Percentiles rank a stretch among this genome's conserved stretches.
Evolutionary conservation across 1,139 yeast genomes (phyloP).

Genomic region (Lodderomyces oxycetoniae): DNA sequence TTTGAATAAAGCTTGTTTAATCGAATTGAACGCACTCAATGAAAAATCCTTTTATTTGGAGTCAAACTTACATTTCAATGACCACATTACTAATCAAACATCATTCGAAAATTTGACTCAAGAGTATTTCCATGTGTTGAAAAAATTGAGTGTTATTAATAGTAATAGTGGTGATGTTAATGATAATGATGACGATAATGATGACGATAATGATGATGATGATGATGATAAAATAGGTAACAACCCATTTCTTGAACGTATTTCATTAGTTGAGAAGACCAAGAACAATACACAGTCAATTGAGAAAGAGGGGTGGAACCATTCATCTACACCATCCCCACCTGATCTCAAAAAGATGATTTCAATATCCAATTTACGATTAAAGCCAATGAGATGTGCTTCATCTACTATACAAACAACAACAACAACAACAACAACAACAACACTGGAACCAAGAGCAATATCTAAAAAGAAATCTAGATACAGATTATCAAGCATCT

Average conservation of each 20-base stretch:
- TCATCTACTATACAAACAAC: constrained; percentile 16
- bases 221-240: constrained; percentile 4
- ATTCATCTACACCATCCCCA: constrained; percentile 9
- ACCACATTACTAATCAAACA: constrained; percentile 37
- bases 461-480: constrained; percentile 40
- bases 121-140: constrained; percentile 41
- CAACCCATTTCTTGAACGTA: no score
- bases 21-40: constrained; percentile 27
- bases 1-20: constrained; percentile 21
- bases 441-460: constrained; percentile 7
- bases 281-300: constrained; percentile 1
- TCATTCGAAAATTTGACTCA: constrained; percentile 46
- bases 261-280: no score
- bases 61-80: constrained; percentile 27
- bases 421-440: constrained; percentile 12
- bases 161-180: constrained; percentile 1
- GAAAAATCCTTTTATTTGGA: constrained; percentile 35
- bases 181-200: constrained; percentile 14
- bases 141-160: constrained; percentile 12
- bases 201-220: constrained; percentile 1
- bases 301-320: constrained; percentile 2
- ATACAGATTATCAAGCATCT: constrained; percentile 37
- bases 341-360: constrained; percentile 20
- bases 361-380: constrained; percentile 35
- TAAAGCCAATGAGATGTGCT: constrained; percentile 40